A percentile compares a stretch with the other conserved stretches of the same genome.
Conservation (phyloP, 2,329 filamentous ascomycete genomes). For the Coniochaeta hoffmannii region DNA sequence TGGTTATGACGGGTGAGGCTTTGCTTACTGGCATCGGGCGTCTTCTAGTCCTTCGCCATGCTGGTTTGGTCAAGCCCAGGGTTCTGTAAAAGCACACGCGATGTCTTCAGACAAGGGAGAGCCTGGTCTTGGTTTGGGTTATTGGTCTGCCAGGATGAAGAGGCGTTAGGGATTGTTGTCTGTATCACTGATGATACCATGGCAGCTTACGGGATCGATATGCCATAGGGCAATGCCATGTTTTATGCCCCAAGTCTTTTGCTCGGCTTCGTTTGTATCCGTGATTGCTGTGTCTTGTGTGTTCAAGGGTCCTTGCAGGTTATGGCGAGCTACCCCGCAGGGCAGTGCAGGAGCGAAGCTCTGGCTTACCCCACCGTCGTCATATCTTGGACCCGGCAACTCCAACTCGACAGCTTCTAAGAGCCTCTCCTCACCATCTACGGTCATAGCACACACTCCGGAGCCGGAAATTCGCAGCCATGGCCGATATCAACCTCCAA, state of each 20-base stretch:
- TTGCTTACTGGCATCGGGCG: neutral
- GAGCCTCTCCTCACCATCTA: neutral
- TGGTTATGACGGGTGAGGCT: neutral
- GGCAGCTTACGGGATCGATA: neutral
- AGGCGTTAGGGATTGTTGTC: neutral
- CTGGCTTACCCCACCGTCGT: neutral
- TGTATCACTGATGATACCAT: neutral
- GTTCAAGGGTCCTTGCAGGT: neutral
- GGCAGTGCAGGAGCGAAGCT: neutral
- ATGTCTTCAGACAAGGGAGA: neutral
- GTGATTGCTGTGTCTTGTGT: too few species aligned
- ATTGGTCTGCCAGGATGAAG: neutral
- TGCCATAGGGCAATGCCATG: neutral
- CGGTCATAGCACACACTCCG: neutral
- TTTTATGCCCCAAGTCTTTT: too few species aligned
- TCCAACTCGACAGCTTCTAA: neutral
- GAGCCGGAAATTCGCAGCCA: slow-evolving; percentile 23
- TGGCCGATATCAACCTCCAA: slow-evolving; percentile 52
- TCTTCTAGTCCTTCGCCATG: neutral
- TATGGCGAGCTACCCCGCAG: neutral
- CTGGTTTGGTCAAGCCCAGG: neutral
- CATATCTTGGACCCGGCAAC: neutral
- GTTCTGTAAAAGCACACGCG: neutral
- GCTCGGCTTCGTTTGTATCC: too few species aligned
- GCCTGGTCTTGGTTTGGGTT: neutral